These are phyloP conservation scores for Colletotrichum godetiae DNA, from an alignment of 2,329 filamentous ascomycete genomes.

Conservation along the genomic window DNA sequence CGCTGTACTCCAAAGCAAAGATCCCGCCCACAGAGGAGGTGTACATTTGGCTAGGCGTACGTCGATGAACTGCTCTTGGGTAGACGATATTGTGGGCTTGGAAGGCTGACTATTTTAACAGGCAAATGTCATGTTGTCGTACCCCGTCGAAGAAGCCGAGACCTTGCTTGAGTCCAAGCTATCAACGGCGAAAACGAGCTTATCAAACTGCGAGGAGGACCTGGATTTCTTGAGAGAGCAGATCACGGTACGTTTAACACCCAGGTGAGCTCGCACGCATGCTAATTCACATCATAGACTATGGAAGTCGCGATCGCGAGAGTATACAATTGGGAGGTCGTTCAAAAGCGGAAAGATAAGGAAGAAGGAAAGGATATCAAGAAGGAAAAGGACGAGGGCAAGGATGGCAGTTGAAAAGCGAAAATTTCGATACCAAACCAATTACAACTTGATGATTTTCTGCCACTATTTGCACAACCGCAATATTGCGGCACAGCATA, in stretches of 20 bases:
- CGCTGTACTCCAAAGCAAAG: conserved; percentile 88
- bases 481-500: neutral
- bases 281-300: conserved; percentile 67
- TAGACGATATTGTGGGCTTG: neutral
- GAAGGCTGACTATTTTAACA: conserved; percentile 46
- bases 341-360: conserved; percentile 93
- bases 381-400: conserved; percentile 52
- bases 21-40: conserved; percentile 89
- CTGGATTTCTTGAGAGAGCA: conserved; percentile 95
- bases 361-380: conserved; percentile 64
- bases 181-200: conserved; percentile 79
- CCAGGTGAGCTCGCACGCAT: neutral
- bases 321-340: conserved; percentile 99
- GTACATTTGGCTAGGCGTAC: conserved; percentile 93
- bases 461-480: neutral
- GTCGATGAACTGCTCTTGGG: conserved; percentile 48
- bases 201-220: conserved; percentile 94
- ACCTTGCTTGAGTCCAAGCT: conserved; percentile 82
- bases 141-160: conserved; percentile 90
- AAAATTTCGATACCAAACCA: conserved; percentile 30
- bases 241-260: conserved; percentile 78
- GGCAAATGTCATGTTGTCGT: conserved; percentile 98
- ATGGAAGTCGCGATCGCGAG: conserved; percentile 96
- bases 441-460: conserved; percentile 11
- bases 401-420: conserved; percentile 44